Evolutionary conservation across 176 grass and related monocot genomes (phyloP).

Genomic region (Lolium multiflorum): DNA sequence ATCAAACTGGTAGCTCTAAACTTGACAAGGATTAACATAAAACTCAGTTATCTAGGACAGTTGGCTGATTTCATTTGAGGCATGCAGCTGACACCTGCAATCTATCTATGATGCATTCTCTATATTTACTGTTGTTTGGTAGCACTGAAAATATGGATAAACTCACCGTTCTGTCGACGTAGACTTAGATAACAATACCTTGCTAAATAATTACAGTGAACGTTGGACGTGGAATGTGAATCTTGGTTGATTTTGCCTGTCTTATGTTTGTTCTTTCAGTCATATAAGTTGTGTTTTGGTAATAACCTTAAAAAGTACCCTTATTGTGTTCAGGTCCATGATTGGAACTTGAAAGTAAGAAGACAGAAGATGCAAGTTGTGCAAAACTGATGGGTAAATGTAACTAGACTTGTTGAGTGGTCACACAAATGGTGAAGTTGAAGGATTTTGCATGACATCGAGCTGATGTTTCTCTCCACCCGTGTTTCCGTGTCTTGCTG

Average conservation of each 20-base stretch:
- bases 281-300: not conserved
- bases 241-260: not conserved
- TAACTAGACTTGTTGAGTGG: constrained; percentile 48
- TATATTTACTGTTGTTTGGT: not conserved
- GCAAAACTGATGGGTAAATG: constrained; percentile 40
- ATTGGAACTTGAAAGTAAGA: constrained; percentile 44
- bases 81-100: not conserved
- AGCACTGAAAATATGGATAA: not conserved
- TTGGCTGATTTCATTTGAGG: not conserved
- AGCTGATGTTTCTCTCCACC: constrained; percentile 54
- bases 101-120: not conserved
- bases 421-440: constrained; percentile 37
- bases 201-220: not conserved
- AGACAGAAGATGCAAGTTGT: constrained; percentile 35
- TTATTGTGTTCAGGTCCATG: not conserved
- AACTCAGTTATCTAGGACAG: constrained; percentile 6
- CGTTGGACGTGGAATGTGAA: not conserved
- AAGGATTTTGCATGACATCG: constrained; percentile 51
- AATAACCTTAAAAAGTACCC: not conserved
- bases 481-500: constrained; percentile 22
- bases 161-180: not conserved
- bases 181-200: not conserved
- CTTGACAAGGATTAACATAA: not conserved
- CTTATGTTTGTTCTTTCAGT: not conserved
- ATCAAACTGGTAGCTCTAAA: not conserved